Evolutionary conservation across 306 rosid species (phyloP).

Genomic region (Cucumis cinereus): DNA sequence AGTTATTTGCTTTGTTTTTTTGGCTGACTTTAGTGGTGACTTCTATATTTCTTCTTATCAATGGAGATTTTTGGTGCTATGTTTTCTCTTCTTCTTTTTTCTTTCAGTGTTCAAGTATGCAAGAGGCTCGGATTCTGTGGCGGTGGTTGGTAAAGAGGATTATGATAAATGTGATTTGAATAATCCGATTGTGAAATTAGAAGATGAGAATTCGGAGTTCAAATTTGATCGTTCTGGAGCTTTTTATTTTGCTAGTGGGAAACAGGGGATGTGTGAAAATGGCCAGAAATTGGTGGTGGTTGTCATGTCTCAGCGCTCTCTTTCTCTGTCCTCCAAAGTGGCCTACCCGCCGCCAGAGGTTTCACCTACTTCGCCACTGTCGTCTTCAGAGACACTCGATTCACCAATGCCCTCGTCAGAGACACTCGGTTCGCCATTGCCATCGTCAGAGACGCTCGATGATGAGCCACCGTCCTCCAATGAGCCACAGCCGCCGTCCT

Average conservation of each 20-base stretch:
- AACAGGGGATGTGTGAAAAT: constrained; percentile 37
- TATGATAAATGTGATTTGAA: constrained; percentile 48
- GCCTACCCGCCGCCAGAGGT: background rate
- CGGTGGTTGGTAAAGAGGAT: constrained; percentile 56
- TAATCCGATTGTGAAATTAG: constrained; percentile 44
- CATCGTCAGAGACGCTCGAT: background rate
- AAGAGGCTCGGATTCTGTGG: constrained; percentile 54
- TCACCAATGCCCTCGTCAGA: background rate
- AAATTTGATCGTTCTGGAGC: constrained; percentile 52
- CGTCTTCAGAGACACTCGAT: too few relatives aligned
- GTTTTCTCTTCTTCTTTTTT: background rate
- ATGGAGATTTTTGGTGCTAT: background rate
- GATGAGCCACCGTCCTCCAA: too few relatives aligned
- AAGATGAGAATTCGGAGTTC: constrained; percentile 52
- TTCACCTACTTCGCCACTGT: background rate
- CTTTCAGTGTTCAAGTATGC: constrained; percentile 54
- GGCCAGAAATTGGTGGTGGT: constrained; percentile 56
- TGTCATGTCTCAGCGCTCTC: constrained; percentile 38
- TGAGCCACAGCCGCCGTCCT: too few relatives aligned
- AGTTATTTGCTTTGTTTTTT: background rate
- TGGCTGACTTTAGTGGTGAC: constrained; percentile 18
- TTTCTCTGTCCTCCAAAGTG: background rate
- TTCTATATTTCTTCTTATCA: background rate
- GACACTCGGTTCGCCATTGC: background rate
- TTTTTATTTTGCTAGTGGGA: constrained; percentile 58